Base-by-base conservation (phyloP, 768 basidiomycete species). In the Fomitopsis serialis region DNA sequence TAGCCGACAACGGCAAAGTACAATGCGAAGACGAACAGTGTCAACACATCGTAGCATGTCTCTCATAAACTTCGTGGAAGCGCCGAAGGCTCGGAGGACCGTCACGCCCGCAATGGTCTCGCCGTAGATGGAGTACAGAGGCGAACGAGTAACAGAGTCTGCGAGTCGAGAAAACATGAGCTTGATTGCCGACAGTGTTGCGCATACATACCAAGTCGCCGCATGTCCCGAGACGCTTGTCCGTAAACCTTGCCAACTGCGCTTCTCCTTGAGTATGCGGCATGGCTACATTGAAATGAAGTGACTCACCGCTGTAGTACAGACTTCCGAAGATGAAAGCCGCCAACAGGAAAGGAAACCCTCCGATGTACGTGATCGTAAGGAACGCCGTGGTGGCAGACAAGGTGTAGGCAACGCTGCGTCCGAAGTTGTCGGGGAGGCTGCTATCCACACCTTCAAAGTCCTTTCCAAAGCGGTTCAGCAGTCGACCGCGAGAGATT, bases 391-490 rank as follows among this genome's bases (percentile, higher is more conserved):
- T 88, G 15, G 74, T 27, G 7, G 84, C 82, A 29, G 84, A 85
- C n/a, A 94, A 68, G 21, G 71, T 80, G 62, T 87, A 86, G 45
- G 85, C 78, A 37, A 87, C 68, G 62, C 86, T 91, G 48, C 87
- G 80, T 5, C 89, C 89, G 68, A 92, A 92, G 68, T 92, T 85
- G 62, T 96, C 91, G 1, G 92, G 80, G 57, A 92, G 77, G 48
- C 65, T 81, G 58, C 89, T 92, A 64, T 95, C 92, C 45, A 95
- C 82, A 23, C 87, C 90, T 85, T 94, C 92, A 52, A 95, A 89
- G 64, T 95, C 93, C 67, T 95, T 95, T 42, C 93, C 92, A 57
- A 89, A 88, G 44, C 92, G 75, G 59, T 94, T 92, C 35, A 94
- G 68, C 10, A 90, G 71, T 2, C 92, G 82, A 5, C 94, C 94